Evolutionary conservation across 192 early-diverging fungal species (phyloP).

Genomic region (Podochytrium sp.): DNA sequence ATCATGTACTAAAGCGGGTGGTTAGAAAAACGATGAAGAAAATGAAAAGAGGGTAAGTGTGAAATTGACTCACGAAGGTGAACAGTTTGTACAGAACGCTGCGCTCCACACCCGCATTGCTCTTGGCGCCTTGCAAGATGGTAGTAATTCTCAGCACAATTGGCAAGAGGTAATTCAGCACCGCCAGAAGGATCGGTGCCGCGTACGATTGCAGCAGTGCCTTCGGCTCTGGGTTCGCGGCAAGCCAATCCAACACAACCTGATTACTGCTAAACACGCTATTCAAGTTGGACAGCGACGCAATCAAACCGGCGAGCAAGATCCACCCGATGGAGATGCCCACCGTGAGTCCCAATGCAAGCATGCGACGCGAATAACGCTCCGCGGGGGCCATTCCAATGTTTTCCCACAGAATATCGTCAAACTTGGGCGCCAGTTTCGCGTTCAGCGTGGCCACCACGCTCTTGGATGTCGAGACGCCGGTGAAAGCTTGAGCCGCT

Average conservation of each 20-base stretch:
- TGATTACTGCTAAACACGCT: slow-evolving; percentile 10
- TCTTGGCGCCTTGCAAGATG: slow-evolving; percentile 40
- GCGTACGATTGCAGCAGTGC: slow-evolving; percentile 39
- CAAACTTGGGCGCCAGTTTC: slow-evolving; percentile 44
- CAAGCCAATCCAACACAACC: slow-evolving; percentile 28
- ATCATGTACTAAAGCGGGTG: too few species aligned
- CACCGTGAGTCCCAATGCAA: slow-evolving; percentile 36
- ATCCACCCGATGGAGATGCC: slow-evolving; percentile 43
- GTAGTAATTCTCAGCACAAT: slow-evolving; percentile 39
- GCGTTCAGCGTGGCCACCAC: slow-evolving; percentile 16
- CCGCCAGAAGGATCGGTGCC: slow-evolving; percentile 36
- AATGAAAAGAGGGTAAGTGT: too few species aligned
- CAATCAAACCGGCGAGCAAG: slow-evolving; percentile 31
- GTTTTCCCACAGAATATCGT: slow-evolving; percentile 59
- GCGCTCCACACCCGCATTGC: slow-evolving; percentile 46
- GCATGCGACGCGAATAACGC: slow-evolving; percentile 33
- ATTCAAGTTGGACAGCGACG: slow-evolving; percentile 26
- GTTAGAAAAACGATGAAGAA: too few species aligned
- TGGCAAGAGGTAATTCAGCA: slow-evolving; percentile 46
- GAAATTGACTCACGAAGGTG: too few species aligned
- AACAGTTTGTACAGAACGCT: slow-evolving; percentile 50
- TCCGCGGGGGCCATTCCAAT: slow-evolving; percentile 33
- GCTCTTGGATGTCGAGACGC: background rate
- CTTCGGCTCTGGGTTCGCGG: background rate
- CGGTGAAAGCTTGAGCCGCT: slow-evolving; percentile 25